Conservation (phyloP, 176 grass and related monocot genomes). For the Musa schizocarpa region DNA sequence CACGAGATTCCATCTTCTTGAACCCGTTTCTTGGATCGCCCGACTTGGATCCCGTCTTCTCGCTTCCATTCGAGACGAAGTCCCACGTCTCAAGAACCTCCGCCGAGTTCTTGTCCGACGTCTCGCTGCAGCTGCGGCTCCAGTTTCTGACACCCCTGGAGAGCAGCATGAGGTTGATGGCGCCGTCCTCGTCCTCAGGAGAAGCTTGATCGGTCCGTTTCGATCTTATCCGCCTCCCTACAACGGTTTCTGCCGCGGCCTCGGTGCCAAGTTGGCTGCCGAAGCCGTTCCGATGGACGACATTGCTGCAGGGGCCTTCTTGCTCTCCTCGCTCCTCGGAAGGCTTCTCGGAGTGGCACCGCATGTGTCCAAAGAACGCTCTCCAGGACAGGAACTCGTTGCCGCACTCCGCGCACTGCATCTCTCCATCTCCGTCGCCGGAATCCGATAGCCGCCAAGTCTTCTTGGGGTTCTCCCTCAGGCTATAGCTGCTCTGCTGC, state of each 20-base stretch:
- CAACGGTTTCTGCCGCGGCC: slow-evolving; percentile 26
- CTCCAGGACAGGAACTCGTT: slow-evolving; percentile 21
- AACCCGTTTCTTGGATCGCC: neutral
- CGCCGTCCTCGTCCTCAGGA: neutral
- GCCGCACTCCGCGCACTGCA: slow-evolving; percentile 19
- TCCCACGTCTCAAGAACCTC: neutral
- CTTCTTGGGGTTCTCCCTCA: slow-evolving; percentile 26
- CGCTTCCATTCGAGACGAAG: neutral
- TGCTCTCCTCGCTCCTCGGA: neutral
- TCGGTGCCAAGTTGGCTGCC: slow-evolving; percentile 11
- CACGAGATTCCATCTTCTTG: slow-evolving; percentile 18
- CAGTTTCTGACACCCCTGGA: neutral
- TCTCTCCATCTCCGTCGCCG: neutral
- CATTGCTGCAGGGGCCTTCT: neutral
- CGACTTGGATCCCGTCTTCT: slow-evolving; percentile 9
- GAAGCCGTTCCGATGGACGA: neutral
- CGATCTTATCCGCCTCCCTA: neutral
- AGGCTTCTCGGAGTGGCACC: neutral
- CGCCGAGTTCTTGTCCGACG: slow-evolving; percentile 21
- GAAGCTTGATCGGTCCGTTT: slow-evolving; percentile 4
- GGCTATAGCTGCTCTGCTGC: slow-evolving; percentile 31
- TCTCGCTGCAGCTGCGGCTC: slow-evolving; percentile 23
- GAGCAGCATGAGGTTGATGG: neutral
- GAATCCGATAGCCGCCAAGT: slow-evolving; percentile 3
- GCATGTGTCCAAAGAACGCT: slow-evolving; percentile 11